phyloP scores from a whole-genome alignment of 1,284 basidiomycete species.

The Ceratobasidium sp. region DNA sequence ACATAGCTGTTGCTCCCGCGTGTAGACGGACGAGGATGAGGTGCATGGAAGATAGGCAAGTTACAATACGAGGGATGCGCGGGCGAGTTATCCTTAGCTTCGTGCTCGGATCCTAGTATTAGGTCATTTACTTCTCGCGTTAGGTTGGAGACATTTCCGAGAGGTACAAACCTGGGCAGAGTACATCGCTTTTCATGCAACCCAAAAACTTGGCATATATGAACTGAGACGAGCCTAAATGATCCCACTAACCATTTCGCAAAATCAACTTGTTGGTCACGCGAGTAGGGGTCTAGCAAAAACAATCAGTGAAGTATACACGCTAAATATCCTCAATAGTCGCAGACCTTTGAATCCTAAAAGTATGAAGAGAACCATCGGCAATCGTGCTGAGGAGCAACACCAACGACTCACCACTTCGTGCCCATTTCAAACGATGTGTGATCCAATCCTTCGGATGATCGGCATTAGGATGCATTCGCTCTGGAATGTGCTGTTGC shows the following conservation, averaged over 20 bases:
- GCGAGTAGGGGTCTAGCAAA: constrained; percentile 68
- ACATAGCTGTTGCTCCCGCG: too few species aligned
- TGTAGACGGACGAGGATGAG: constrained; percentile 53
- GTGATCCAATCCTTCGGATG: constrained; percentile 68
- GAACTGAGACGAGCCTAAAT: too few species aligned
- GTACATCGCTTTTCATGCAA: constrained; percentile 3
- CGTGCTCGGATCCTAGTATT: constrained; percentile 66
- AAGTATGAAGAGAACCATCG: not conserved
- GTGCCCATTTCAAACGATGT: constrained; percentile 70
- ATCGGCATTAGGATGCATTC: constrained; percentile 64
- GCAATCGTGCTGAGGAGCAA: not conserved
- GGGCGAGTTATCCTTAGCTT: constrained; percentile 58
- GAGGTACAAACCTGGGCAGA: not conserved
- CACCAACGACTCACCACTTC: constrained; percentile 52
- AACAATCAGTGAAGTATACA: not conserved
- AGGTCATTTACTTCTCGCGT: not conserved
- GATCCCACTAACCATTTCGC: constrained; percentile 68
- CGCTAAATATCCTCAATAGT: not conserved
- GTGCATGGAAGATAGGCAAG: constrained; percentile 68
- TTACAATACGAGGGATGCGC: constrained; percentile 70
- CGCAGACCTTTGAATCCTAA: constrained; percentile 49
- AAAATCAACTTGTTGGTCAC: constrained; percentile 68
- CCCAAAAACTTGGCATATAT: too few species aligned
- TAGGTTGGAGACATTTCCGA: not conserved
- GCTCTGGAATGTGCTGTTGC: constrained; percentile 64